A percentile compares a stretch with the other conserved stretches of the same genome.
Evolutionary conservation across 352 stramenopile species (phyloP).

Genomic region (Elongisporangium prolatum): DNA sequence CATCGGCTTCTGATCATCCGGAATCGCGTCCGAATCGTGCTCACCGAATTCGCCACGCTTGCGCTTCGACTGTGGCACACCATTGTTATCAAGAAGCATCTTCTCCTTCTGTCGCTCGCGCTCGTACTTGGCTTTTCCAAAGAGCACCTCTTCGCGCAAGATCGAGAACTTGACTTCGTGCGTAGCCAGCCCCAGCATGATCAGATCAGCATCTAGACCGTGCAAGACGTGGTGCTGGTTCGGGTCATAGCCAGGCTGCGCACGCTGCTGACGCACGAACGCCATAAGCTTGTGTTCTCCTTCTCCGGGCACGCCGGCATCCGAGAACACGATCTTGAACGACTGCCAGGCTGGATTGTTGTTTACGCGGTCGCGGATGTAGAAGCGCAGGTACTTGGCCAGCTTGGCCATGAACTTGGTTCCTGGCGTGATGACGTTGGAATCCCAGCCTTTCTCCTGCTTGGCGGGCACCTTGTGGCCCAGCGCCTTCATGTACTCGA

Average conservation of each 20-base stretch:
- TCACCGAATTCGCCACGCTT: slow-evolving; percentile 84
- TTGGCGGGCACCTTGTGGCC: slow-evolving; percentile 77
- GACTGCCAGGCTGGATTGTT: slow-evolving; percentile 92
- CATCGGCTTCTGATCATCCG: slow-evolving; percentile 88
- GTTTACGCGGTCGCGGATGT: slow-evolving; percentile 94
- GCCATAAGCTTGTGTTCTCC: slow-evolving; percentile 99
- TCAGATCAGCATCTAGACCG: slow-evolving; percentile 98
- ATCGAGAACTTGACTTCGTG: slow-evolving; percentile 99
- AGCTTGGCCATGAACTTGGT: slow-evolving; percentile 98
- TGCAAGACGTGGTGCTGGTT: slow-evolving; percentile 98
- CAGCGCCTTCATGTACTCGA: slow-evolving; percentile 90
- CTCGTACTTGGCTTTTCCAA: slow-evolving; percentile 81
- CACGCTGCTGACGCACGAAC: slow-evolving; percentile 93
- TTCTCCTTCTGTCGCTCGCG: slow-evolving; percentile 62
- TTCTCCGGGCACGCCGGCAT: slow-evolving; percentile 96
- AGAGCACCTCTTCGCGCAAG: slow-evolving; percentile 93
- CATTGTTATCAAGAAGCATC: slow-evolving; percentile 69
- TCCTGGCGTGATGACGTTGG: slow-evolving; percentile 99
- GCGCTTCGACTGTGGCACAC: slow-evolving; percentile 58
- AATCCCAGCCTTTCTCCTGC: slow-evolving; percentile 93
- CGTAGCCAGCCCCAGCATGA: slow-evolving; percentile 98
- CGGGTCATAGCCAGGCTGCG: slow-evolving; percentile 94
- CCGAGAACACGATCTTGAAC: slow-evolving; percentile 95
- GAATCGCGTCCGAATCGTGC: slow-evolving; percentile 70
- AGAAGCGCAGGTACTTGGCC: slow-evolving; percentile 88